A percentile compares a stretch with the other conserved stretches of the same genome.
Evolutionary conservation across 257 asterid species (phyloP).

Genomic region (Solanum neorickii): DNA sequence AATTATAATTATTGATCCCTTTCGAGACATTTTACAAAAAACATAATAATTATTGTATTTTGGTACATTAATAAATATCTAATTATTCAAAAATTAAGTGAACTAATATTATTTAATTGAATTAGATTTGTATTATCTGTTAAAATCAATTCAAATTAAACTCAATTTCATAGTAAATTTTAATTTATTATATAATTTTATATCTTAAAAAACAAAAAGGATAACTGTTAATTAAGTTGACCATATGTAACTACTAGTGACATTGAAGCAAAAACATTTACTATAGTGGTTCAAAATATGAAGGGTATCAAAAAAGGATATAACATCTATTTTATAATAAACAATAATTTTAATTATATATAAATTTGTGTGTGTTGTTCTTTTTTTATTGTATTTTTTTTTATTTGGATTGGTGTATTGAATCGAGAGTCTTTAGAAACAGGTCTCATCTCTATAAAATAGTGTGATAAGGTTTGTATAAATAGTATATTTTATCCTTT

Average conservation of each 20-base stretch:
- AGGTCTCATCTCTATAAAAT: rapidly evolving
- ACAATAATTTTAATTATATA: too few relatives aligned
- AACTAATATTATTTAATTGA: background rate
- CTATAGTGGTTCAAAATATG: too few relatives aligned
- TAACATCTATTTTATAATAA: rapidly evolving
- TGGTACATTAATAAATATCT: background rate
- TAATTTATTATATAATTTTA: background rate
- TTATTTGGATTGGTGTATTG: too few relatives aligned
- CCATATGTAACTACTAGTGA: background rate
- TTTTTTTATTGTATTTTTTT: too few relatives aligned
- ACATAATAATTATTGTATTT: too few relatives aligned
- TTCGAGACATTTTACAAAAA: too few relatives aligned
- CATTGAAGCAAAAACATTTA: too few relatives aligned
- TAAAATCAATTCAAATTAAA: background rate
- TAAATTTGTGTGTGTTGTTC: too few relatives aligned
- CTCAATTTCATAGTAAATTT: background rate
- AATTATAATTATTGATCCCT: too few relatives aligned
- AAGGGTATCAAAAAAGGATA: too few relatives aligned
- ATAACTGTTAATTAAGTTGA: background rate
- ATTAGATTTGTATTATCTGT: background rate
- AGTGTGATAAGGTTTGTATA: too few relatives aligned
- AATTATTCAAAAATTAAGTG: too few relatives aligned
- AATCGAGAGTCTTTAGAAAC: rapidly evolving
- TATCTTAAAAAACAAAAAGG: background rate
- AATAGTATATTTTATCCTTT: rapidly evolving